These are phyloP conservation scores for Lentinula raphanica DNA, from an alignment of 768 basidiomycete genomes.

Conservation along the genomic window DNA sequence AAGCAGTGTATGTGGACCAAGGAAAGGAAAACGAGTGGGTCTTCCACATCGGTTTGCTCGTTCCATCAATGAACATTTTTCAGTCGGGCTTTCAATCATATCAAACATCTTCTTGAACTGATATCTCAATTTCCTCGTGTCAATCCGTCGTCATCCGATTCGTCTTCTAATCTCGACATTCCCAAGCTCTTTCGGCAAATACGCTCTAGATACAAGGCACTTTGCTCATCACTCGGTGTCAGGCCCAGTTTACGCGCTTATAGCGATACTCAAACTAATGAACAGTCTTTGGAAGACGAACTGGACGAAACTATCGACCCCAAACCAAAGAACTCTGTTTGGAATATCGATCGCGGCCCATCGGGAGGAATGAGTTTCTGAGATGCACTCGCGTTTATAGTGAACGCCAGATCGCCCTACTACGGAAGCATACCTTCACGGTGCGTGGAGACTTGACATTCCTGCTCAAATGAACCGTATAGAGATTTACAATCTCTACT, in stretches of 20 bases:
- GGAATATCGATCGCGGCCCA: neutral
- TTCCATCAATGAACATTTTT: neutral
- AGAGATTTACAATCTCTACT: no score
- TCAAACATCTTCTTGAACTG: slow-evolving; percentile 63
- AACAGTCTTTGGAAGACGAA: neutral
- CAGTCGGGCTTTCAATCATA: slow-evolving; percentile 60
- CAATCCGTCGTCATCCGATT: slow-evolving; percentile 56
- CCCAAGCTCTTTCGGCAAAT: slow-evolving; percentile 76
- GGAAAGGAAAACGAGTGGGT: slow-evolving; percentile 46
- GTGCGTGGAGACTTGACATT: neutral
- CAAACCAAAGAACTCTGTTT: neutral
- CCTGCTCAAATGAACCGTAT: no score
- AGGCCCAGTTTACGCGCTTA: slow-evolving; percentile 36
- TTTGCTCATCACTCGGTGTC: slow-evolving; percentile 80
- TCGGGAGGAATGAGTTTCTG: slow-evolving; percentile 1
- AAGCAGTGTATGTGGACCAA: slow-evolving; percentile 39
- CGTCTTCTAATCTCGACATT: slow-evolving; percentile 56
- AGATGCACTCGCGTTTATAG: neutral
- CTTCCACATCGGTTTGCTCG: neutral
- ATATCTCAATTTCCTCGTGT: slow-evolving; percentile 70
- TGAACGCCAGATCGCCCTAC: neutral
- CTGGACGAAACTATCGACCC: neutral
- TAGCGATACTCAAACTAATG: neutral
- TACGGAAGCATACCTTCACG: neutral
- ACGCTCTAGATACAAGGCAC: slow-evolving; percentile 78